Evolutionary conservation across 345 rosid species (phyloP), one percentile per base, ranked within the genome.

Genomic region (Excoecaria cochinchinensis): DNA sequence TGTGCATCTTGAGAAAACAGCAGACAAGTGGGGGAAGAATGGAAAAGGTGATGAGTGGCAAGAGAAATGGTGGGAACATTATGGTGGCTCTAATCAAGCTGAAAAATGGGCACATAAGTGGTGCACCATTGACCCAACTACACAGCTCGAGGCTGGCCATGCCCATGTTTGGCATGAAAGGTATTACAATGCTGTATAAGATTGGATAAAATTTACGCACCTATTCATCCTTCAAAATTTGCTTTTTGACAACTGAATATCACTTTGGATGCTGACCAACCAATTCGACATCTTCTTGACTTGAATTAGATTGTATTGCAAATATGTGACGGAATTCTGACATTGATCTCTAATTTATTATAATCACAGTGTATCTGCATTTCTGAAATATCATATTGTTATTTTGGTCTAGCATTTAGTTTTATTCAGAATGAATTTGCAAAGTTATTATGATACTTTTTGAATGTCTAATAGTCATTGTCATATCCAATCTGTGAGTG

Each of bases 111-210:
- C 99, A 50, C 90, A 92, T 77, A 95, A 95, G 80, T 91, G 99
- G 99, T 92, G 99, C 82, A 87, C 94, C 82, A 85, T 91, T 76
- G 93, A 95, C 84, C 99, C 95, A 21, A 84, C 85, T 64, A 92
- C 91, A 60, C 84, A 76, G 25, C 91, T 92, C 55, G 94, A 90
- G 3, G 92, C 80, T 78, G 99, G 99, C 55, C 99, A 95, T 83
- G 97, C 99, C 78, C 97, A 95, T 84, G 84, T 91, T 77, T 95
- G 99, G 97, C 99, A 95, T 66, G 99, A 95, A 82, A 95, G 97
- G 99, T 95, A 85, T 55, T 4, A 57, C 38, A 42, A 58, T 57
- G 10, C 21, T 5, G 36, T 8, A 17, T 31, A 67, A n/a, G 24
- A 62, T 71, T 67, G 57, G 51, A 79, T 71, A 55, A 22, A 4